phyloP scores from a whole-genome alignment of 805 yeast species.

The Tetrapisispora fleetii region DNA sequence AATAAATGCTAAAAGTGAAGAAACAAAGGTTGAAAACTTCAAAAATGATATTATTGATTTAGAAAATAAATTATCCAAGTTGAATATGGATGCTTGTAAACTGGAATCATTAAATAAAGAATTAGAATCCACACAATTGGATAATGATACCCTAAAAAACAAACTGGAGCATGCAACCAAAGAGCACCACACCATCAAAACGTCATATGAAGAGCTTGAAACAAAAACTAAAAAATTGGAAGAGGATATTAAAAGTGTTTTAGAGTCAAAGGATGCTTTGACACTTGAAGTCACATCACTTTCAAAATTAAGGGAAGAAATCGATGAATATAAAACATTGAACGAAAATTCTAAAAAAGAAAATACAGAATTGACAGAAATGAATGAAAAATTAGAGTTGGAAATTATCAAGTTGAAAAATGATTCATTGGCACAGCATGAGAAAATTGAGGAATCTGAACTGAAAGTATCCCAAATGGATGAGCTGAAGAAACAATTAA shows the following conservation, averaged over 20 bases:
- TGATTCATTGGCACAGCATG: neutral
- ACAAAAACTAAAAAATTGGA: neutral
- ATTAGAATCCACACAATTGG: neutral
- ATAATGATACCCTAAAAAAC: neutral
- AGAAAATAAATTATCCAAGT: neutral
- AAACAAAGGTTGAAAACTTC: conserved; percentile 1
- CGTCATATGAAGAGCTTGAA: neutral
- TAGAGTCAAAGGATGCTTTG: neutral
- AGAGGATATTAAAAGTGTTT: neutral
- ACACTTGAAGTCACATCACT: neutral
- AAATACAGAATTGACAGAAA: neutral
- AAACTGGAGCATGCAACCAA: neutral
- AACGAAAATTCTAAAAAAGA: neutral
- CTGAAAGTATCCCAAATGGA: neutral
- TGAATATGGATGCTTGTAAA: neutral
- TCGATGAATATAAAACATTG: neutral
- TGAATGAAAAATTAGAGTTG: neutral
- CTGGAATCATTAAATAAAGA: neutral
- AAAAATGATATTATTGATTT: conserved; percentile 1
- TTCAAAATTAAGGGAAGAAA: neutral
- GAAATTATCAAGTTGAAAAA: neutral
- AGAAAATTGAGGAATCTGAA: neutral
- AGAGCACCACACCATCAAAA: neutral
- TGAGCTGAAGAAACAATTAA: neutral
- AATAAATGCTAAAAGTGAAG: neutral